A percentile compares a stretch with the other conserved stretches of the same genome.
Conservation (phyloP, 2,329 filamentous ascomycete genomes). For the Colletotrichum spaethianum region DNA sequence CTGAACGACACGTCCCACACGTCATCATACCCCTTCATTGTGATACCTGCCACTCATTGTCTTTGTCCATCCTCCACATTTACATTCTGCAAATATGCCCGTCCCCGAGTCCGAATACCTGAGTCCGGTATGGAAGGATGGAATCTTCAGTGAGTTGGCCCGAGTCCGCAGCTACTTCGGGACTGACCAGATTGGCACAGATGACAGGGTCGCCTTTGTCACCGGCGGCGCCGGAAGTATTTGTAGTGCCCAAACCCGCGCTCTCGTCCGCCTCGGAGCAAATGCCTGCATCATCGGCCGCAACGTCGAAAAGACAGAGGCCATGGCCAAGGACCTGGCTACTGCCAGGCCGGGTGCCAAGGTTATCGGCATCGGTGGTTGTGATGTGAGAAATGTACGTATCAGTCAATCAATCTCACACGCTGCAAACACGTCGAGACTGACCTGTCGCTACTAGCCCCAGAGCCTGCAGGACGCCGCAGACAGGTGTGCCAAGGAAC, state of each 20-base stretch:
- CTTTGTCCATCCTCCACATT: neutral
- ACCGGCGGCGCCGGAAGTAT: slow-evolving; percentile 95
- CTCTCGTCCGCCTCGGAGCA: slow-evolving; percentile 90
- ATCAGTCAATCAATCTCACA: slow-evolving; percentile 23
- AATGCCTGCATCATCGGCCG: slow-evolving; percentile 95
- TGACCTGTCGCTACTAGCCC: slow-evolving; percentile 53
- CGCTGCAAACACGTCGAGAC: slow-evolving; percentile 1
- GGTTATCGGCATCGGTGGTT: slow-evolving; percentile 87
- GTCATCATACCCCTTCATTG: slow-evolving; percentile 7
- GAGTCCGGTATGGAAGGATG: slow-evolving; percentile 88
- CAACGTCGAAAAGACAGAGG: slow-evolving; percentile 89
- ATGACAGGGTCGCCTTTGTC: slow-evolving; percentile 91
- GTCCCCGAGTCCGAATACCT: slow-evolving; percentile 82
- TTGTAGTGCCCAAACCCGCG: slow-evolving; percentile 93
- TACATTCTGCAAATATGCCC: slow-evolving; percentile 65
- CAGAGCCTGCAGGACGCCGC: slow-evolving; percentile 81
- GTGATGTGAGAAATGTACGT: slow-evolving; percentile 81
- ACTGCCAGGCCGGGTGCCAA: slow-evolving; percentile 83
- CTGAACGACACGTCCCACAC: slow-evolving; percentile 14
- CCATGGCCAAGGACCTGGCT: slow-evolving; percentile 84
- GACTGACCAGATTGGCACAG: slow-evolving; percentile 58
- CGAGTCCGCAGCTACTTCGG: slow-evolving; percentile 22
- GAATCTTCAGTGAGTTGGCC: slow-evolving; percentile 79
- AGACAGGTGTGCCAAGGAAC: slow-evolving; percentile 83
- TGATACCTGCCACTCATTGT: slow-evolving; percentile 5